Base-by-base conservation (phyloP, 352 stramenopile species). In the Globisporangium radiosum region DNA sequence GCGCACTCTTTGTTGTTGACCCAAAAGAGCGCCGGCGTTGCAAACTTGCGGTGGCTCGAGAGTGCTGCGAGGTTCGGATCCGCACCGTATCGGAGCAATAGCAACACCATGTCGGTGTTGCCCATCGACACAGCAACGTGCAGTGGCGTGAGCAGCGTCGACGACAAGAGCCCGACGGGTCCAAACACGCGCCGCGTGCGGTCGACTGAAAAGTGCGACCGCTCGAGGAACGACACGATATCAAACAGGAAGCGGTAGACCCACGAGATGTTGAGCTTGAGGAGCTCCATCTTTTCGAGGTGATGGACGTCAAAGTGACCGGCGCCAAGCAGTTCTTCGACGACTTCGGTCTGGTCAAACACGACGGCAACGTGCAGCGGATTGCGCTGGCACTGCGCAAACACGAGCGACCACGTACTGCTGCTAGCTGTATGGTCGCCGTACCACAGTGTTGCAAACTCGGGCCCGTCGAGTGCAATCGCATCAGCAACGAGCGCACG, bases 391-490 rank as follows among this genome's bases (percentile, higher is more conserved):
- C 70, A 80, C 42, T 55, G 66, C 13, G 70, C 64, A 44, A 85
- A 73, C 39, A 84, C 42, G 5, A 79, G 45, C 2, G 69, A 49
- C 43, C 43, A 47, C 11, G 43, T 15, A n/a, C 43, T 47, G 43
- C 43, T 47, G 0, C 65, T 57, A 4, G 63, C 48, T 5, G 49
- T 56, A 10, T 54, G 57, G 17, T 57, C 55, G 52, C 75, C 62
- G 39, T 89, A 92, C 83, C 83, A 92, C 48, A 83, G 75, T 10
- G 64, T 60, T 2, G 79, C 71, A 64, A 92, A 92, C 36, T 86
- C 75, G 0, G 75, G 59, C 0, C 83, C 83, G 11, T 85, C 81
- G 11, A 90, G 61, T 53, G 63, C 66, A 8, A 81, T 74, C 25
- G 83, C 83, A 3, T 71, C 70, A 1, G 82, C 66, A 9, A 92